Conservation (phyloP, 805 yeast species). For the Wickerhamiella brachini region DNA sequence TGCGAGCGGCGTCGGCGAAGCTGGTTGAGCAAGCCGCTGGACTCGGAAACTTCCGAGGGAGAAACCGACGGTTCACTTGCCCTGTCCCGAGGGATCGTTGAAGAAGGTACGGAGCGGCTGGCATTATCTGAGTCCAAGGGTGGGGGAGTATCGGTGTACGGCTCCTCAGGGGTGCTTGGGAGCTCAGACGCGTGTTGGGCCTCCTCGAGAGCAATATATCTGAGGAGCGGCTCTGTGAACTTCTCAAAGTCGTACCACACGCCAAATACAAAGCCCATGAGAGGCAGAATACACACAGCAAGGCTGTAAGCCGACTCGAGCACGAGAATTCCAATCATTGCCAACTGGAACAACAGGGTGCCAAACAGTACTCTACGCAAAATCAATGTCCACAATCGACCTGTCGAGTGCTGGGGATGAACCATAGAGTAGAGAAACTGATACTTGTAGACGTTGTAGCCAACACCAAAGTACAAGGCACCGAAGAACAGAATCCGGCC, state of each 20-base stretch:
- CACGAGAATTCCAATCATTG: slow-evolving; percentile 84
- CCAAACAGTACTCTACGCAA: slow-evolving; percentile 75
- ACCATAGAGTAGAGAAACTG: slow-evolving; percentile 81
- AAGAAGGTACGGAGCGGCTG: neutral
- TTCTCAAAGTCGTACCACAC: slow-evolving; percentile 71
- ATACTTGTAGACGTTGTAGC: slow-evolving; percentile 82
- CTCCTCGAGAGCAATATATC: slow-evolving; percentile 78
- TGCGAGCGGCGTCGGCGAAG: neutral
- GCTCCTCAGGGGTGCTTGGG: slow-evolving; percentile 1
- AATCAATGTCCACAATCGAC: slow-evolving; percentile 88
- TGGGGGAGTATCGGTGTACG: slow-evolving; percentile 4
- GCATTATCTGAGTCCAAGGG: neutral
- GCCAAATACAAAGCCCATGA: slow-evolving; percentile 55
- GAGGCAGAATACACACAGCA: slow-evolving; percentile 59
- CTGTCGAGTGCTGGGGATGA: slow-evolving; percentile 94
- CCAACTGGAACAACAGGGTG: slow-evolving; percentile 67
- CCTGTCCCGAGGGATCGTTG: neutral
- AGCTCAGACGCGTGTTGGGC: slow-evolving; percentile 17
- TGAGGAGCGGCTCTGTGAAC: slow-evolving; percentile 64
- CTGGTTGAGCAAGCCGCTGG: neutral
- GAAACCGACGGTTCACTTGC: neutral
- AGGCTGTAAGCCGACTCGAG: slow-evolving; percentile 66
- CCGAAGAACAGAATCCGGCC: slow-evolving; percentile 80
- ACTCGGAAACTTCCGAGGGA: neutral
- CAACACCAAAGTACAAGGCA: slow-evolving; percentile 64